Percentiles rank a stretch among this genome's conserved stretches.
Conservation (phyloP, 1,284 basidiomycete genomes). For the Mycena sp. region DNA sequence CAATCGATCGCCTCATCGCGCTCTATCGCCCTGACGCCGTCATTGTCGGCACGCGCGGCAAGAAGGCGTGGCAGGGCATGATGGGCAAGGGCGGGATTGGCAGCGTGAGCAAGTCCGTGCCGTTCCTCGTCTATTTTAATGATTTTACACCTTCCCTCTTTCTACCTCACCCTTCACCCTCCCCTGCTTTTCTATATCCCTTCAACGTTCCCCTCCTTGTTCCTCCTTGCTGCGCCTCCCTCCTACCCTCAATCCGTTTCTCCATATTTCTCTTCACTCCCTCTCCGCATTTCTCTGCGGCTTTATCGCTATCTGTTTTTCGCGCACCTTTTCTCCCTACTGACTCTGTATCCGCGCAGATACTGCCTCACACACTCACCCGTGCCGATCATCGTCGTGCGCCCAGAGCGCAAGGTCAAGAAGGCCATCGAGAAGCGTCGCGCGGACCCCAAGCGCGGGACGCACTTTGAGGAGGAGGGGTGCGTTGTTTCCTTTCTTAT, state of each 20-base stretch:
- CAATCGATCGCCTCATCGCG: constrained; percentile 92
- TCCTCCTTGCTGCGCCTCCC: constrained; percentile 22
- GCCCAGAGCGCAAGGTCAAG: constrained; percentile 87
- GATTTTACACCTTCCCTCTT: too few species aligned
- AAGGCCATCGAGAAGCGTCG: constrained; percentile 86
- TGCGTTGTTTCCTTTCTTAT: not conserved
- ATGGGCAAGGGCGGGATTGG: constrained; percentile 66
- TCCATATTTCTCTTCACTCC: too few species aligned
- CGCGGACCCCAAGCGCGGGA: constrained; percentile 86
- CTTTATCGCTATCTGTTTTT: too few species aligned
- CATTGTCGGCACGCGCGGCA: constrained; percentile 91
- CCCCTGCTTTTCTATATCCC: constrained; percentile 12
- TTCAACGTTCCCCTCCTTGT: not conserved
- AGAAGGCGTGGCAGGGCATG: constrained; percentile 54
- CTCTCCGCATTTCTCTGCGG: too few species aligned
- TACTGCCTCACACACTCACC: constrained; percentile 92
- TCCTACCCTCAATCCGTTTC: too few species aligned
- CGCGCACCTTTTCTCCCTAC: too few species aligned
- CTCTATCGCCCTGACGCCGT: constrained; percentile 96
- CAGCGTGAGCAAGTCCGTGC: constrained; percentile 67
- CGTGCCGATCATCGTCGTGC: constrained; percentile 92
- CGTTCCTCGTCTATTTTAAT: too few species aligned
- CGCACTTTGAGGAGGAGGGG: constrained; percentile 66
- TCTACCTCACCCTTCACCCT: too few species aligned
- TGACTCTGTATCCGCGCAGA: too few species aligned